Evolutionary conservation across 306 rosid genomes (phyloP).

Genomic region (Cucumis cinereus): DNA sequence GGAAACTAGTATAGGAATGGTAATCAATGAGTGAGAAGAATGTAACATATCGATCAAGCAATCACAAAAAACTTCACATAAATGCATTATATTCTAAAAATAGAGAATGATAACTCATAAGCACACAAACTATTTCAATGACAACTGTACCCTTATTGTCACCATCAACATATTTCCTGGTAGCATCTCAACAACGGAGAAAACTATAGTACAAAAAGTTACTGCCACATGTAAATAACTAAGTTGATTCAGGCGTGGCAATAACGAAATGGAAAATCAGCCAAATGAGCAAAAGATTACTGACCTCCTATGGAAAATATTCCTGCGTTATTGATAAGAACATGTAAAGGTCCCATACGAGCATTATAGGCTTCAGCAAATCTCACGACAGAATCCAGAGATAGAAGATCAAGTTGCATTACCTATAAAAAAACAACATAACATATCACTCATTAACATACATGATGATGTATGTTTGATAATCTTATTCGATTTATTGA

Average conservation of each 20-base stretch:
- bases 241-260: background rate
- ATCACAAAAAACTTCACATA: background rate
- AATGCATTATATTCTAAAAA: background rate
- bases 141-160: background rate
- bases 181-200: background rate
- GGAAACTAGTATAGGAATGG: background rate
- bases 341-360: constrained; percentile 72
- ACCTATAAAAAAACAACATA: constrained; percentile 36
- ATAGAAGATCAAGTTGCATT: constrained; percentile 86
- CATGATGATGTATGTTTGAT: too few relatives aligned
- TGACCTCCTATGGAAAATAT: constrained; percentile 93
- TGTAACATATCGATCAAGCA: background rate
- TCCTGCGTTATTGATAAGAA: constrained; percentile 94
- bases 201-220: background rate
- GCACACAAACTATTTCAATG: background rate
- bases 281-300: constrained; percentile 1
- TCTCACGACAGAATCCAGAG: constrained; percentile 78
- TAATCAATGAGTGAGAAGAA: background rate
- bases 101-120: background rate
- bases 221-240: background rate
- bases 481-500: too few relatives aligned
- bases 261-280: background rate
- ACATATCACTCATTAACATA: background rate
- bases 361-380: constrained; percentile 86
- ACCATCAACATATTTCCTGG: background rate